phyloP scores from a whole-genome alignment of 129 eudicot species.

The sunflower (Helianthus annuus) region HanXRQr2.0-SUNRISE NC_035438.2:47740117-47740616 shows the following conservation, averaged over 20 bases:
- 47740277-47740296: too few species aligned
- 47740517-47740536: too few species aligned
- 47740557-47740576: background rate
- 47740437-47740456: constrained; percentile 68
- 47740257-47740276: too few species aligned
- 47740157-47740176: background rate
- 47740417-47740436: constrained; percentile 90
- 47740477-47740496: background rate
- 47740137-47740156: too few species aligned
- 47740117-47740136: too few species aligned
- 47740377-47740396: constrained; percentile 64
- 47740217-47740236: background rate
- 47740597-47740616: constrained; percentile 98
- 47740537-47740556: background rate
- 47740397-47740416: constrained; percentile 84
- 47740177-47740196: background rate
- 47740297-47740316: too few species aligned
- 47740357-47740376: constrained; percentile 73
- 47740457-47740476: constrained; percentile 9
- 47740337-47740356: too few species aligned
- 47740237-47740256: background rate
- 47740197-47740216: background rate
- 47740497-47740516: background rate
- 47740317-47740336: too few species aligned
- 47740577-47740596: background rate